Evolutionary conservation across 2,329 filamentous ascomycete species (phyloP), one percentile per base, ranked within the genome.

Genomic region (Colletotrichum magnum): DNA sequence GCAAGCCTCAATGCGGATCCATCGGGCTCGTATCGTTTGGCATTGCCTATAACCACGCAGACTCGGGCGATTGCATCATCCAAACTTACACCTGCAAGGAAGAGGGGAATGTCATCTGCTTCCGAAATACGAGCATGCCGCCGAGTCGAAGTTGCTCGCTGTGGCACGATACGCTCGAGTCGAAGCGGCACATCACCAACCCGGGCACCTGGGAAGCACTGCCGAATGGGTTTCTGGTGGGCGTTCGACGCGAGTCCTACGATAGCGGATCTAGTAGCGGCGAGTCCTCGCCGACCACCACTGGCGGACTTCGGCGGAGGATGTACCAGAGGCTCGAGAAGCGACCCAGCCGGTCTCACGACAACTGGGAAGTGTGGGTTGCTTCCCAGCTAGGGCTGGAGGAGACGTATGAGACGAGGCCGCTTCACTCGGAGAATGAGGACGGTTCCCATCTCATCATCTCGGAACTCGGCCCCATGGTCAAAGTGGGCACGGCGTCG

Each of bases 131-230:
- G 1, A 75, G 74, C 2, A 79, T 78, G 0, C 78, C 81, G 1
- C 79, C 79, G 0, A 80, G 77, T 16, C 81, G 81, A 43, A 82
- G 80, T 6, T 87, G 83, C 69, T 88, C 84, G 70, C 76, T 81
- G 1, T 90, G 87, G 87, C 75, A 78, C 6, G 83, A 85, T 24
- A 85, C 87, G 2, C 84, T 81, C 16, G 85, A 89, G 72, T 78
- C 83, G 3, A 85, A 81, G 47, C 85, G 87, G 54, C 84, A 81
- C 9, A 83, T 94, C 7, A 78, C 84, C n/a, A 86, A 90, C 45
- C 90, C 90, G 0, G 92, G 92, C 0, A 77, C 81, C 0, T 94
- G 92, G 92, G 88, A 90, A 69, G 82, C 88, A 1, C 82, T 93
- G 6, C 83, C 85, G 0, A 86, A 86, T 39, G 88, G 90, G 0